These are phyloP conservation scores for Claviceps paspali DNA, from an alignment of 2,329 filamentous ascomycete species.

Conservation along the genomic window DNA sequence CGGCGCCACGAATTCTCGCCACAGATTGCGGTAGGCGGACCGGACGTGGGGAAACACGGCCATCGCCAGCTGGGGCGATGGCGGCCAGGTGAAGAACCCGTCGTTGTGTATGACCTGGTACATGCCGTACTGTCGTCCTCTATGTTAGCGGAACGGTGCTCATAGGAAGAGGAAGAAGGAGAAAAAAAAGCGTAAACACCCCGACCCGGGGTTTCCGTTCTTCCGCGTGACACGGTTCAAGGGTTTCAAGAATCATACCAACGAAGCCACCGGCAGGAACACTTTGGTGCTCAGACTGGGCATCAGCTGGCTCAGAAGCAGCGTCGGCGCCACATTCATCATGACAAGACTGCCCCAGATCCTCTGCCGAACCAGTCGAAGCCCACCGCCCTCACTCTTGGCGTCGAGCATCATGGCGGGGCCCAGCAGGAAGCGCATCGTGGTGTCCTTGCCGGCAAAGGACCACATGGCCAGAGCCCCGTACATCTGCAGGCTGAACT, in stretches of 20 bases:
- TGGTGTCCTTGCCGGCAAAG: constrained; percentile 34
- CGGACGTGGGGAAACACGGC: constrained; percentile 32
- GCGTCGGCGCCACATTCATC: constrained; percentile 29
- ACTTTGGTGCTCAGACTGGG: constrained; percentile 27
- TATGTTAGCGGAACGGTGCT: not conserved
- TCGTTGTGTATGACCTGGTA: constrained; percentile 29
- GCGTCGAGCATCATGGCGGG: constrained; percentile 16
- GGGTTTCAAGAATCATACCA: no score
- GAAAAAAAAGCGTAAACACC: no score
- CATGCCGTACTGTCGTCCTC: constrained; percentile 27
- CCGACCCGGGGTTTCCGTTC: no score
- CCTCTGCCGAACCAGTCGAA: constrained; percentile 15
- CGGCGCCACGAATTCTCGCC: constrained; percentile 28
- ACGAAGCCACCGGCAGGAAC: constrained; percentile 25
- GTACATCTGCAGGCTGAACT: constrained; percentile 38
- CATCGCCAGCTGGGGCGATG: constrained; percentile 35
- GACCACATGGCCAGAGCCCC: constrained; percentile 33
- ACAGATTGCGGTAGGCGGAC: constrained; percentile 29
- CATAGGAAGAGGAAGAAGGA: not conserved
- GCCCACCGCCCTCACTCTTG: constrained; percentile 8
- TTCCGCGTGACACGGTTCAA: no score
- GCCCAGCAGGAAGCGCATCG: constrained; percentile 26
- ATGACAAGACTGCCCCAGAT: constrained; percentile 21
- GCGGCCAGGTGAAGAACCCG: constrained; percentile 36
- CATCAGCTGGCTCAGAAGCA: constrained; percentile 29